Evolutionary conservation across 768 basidiomycete species (phyloP), one percentile per base, ranked within the genome.

Genomic region (Paxillus ammoniavirescens): DNA sequence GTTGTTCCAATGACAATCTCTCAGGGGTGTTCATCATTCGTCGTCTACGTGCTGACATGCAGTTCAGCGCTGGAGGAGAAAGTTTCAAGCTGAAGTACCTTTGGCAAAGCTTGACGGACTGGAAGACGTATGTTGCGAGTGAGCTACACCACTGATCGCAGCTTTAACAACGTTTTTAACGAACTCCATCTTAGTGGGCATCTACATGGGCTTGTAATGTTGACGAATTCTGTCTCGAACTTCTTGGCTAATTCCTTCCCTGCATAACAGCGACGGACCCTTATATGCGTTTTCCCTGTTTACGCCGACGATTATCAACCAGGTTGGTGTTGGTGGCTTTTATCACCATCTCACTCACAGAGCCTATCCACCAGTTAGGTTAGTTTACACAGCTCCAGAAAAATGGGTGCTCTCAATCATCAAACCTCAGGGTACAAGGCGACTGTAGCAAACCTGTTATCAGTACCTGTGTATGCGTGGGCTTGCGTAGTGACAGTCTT

Each of bases 391-490:
- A 2, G 12, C 17, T 44, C 50, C n/a, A 17, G 37, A 42, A 8
- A 4, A 55, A 15, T 41, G 21, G 8, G 2, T 42, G 14, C 10
- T 15, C 13, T 18, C 47, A 44, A 53, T 30, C 12, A 47, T 50
- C 23, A 13, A 18, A 53, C 52, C 35, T 40, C 53, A 80, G 86
- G 84, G 4, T 87, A 78, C 71, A 67, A 71, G 37, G 82, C 86
- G 10, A 89, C 86, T 1, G 67, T 74, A 23, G 87, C 89, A 2
- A 91, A 91, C 62, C 66, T 91, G 10, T 73, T 92, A 14, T 87
- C 86, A 0, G 87, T 91, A 4, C 89, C 89, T 2, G 85, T 90
- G 28, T 91, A 91, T 62, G 80, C 77, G 5, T 88, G 85, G 80
- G 82, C 84, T 17, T 87, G 87, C 59, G 65, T 87, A 36, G 72